These are phyloP conservation scores for Radiomyces spectabilis DNA, from an alignment of 192 early-diverging fungal genomes.

Conservation along the genomic window DNA sequence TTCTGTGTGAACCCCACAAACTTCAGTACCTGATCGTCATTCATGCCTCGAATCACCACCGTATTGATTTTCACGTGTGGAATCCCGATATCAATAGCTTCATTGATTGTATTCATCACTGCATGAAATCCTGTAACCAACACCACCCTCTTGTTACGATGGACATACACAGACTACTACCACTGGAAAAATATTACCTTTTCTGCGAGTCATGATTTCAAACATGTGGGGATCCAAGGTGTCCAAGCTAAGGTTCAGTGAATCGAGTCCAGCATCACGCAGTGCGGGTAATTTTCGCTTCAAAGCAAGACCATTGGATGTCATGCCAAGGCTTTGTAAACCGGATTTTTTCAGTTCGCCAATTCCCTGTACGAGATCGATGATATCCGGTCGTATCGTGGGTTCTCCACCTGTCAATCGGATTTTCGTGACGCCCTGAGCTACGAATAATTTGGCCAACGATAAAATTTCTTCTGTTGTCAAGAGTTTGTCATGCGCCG, in stretches of 20 bases:
- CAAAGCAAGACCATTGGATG: constrained; percentile 90
- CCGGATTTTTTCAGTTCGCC: constrained; percentile 66
- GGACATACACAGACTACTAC: not conserved
- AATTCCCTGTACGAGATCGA: constrained; percentile 76
- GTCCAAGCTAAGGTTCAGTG: constrained; percentile 88
- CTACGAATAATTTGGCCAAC: constrained; percentile 78
- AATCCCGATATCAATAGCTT: constrained; percentile 57
- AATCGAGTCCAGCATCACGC: constrained; percentile 68
- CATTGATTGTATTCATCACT: constrained; percentile 71
- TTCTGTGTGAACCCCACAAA: constrained; percentile 85
- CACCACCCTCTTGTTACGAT: not conserved
- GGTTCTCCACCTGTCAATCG: constrained; percentile 96
- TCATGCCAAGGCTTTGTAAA: constrained; percentile 79
- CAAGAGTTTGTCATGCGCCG: constrained; percentile 62
- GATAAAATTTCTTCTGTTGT: constrained; percentile 76
- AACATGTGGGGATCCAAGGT: constrained; percentile 84
- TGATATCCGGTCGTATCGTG: constrained; percentile 85
- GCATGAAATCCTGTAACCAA: constrained; percentile 49
- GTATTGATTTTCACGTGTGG: constrained; percentile 84
- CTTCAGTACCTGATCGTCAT: constrained; percentile 72
- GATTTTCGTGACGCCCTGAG: constrained; percentile 88
- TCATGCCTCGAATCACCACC: constrained; percentile 86
- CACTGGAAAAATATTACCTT: constrained; percentile 33
- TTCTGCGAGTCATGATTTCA: constrained; percentile 81
- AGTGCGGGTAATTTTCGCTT: constrained; percentile 73